A percentile compares a stretch with the other conserved stretches of the same genome.
phyloP scores from a whole-genome alignment of 2,329 filamentous ascomycete species.

The Trichoderma sp. region DNA sequence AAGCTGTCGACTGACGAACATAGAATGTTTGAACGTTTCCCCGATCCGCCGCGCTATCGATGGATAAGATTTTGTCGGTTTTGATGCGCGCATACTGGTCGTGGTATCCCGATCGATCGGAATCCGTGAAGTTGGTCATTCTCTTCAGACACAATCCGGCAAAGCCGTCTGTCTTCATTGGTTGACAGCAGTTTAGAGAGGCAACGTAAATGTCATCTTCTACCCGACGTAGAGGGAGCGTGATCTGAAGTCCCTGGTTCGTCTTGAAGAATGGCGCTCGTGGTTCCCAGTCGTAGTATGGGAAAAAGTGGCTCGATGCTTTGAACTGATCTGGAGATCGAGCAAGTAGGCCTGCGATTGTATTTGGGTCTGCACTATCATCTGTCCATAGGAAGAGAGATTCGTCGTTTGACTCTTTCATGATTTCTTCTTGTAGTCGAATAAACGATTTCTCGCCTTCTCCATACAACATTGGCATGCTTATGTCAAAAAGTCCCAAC shows the following conservation, averaged over 20 bases:
- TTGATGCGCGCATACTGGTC: background rate
- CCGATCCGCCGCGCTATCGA: background rate
- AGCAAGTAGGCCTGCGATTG: background rate
- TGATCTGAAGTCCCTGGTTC: background rate
- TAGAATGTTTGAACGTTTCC: background rate
- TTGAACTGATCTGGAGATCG: background rate
- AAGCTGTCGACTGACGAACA: background rate
- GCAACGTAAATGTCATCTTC: background rate
- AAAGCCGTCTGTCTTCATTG: background rate
- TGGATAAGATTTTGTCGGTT: background rate
- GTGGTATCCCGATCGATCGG: background rate
- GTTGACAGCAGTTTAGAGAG: background rate
- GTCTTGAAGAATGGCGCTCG: background rate
- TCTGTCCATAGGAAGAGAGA: conserved; percentile 32
- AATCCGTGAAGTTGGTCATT: background rate
- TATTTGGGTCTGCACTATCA: background rate
- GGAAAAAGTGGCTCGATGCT: background rate
- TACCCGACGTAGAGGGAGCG: background rate
- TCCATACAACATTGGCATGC: conserved; percentile 35
- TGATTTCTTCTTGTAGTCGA: conserved; percentile 33
- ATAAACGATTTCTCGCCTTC: conserved; percentile 32
- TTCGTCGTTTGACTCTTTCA: conserved; percentile 28
- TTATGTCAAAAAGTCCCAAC: conserved; percentile 32
- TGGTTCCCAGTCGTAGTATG: background rate
- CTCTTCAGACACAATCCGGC: background rate